These are phyloP conservation scores for Microglena sp. DNA, from an alignment of 139 green algal genomes.

Conservation along the genomic window DNA sequence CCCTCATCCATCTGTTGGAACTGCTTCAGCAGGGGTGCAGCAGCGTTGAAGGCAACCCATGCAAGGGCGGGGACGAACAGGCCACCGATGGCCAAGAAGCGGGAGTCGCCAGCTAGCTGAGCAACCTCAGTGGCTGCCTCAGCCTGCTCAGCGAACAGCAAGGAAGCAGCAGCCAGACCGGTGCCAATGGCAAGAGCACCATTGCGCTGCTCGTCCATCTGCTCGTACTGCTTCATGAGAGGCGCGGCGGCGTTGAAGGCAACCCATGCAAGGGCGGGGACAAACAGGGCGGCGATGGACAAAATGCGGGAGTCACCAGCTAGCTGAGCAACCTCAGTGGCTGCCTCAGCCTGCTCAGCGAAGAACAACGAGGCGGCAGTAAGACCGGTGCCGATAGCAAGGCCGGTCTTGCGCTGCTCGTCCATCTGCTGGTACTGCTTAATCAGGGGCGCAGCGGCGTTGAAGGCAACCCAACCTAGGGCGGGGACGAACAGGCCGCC, in stretches of 20 bases:
- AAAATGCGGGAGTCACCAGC: slow-evolving; percentile 45
- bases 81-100: slow-evolving; percentile 36
- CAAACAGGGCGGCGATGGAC: slow-evolving; percentile 38
- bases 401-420: background rate
- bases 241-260: slow-evolving; percentile 62
- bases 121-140: slow-evolving; percentile 58
- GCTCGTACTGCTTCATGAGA: too few species aligned
- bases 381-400: slow-evolving; percentile 21
- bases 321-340: slow-evolving; percentile 51
- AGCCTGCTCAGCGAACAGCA: slow-evolving; percentile 37
- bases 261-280: slow-evolving; percentile 59
- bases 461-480: slow-evolving; percentile 65
- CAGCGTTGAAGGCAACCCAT: slow-evolving; percentile 77
- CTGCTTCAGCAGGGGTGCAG: slow-evolving; percentile 17
- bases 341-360: slow-evolving; percentile 40
- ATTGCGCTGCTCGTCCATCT: too few species aligned
- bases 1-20: background rate
- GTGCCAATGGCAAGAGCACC: slow-evolving; percentile 22
- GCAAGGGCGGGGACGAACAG: slow-evolving; percentile 38
- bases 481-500: slow-evolving; percentile 31
- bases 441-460: slow-evolving; percentile 60
- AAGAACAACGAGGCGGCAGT: slow-evolving; percentile 29
- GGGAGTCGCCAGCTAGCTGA: slow-evolving; percentile 60
- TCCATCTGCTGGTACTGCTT: too few species aligned
- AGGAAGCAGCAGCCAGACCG: slow-evolving; percentile 26